Evolutionary conservation across 768 basidiomycete genomes (phyloP), one percentile per base, ranked within the genome.

Genomic region (Mycena chlorophos): DNA sequence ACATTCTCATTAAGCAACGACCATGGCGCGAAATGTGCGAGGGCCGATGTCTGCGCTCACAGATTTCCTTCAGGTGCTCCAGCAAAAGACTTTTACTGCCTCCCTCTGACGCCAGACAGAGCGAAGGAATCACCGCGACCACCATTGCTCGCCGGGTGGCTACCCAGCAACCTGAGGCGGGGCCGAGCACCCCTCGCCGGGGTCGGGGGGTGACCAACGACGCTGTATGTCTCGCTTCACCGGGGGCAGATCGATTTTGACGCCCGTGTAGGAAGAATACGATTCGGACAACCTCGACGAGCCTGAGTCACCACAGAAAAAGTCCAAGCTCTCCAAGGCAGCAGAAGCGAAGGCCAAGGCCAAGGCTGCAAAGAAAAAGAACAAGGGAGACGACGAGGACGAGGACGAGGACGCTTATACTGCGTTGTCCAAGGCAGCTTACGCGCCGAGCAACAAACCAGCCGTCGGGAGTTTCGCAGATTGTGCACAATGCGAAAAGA

Each of bases 1-100:
- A n/a, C n/a, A n/a, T n/a, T 22, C 26, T n/a, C 34, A 59, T 59
- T 54, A 55, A n/a, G 53, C 47, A 52, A 56, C 43, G 30, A 54
- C 26, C 22, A 49, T 61, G 59, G 43, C 52, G 10, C 82, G 83
- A 67, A 88, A 88, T 55, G 84, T 93, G 39, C 82, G 87, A 13
- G 91, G 92, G 0, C 91, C 92, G 2, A 84, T 88, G 0, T 92
- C 89, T 20, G 91, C 91, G 0, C 71, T 94, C 13, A 92, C 91
- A 30, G 89, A 91, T 59, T 94, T 88, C 61, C 73, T 94, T 29
- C 81, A 81, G 64, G 91, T 89, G 56, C 26, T 75, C 69, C 23
- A n/a, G 48, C 27, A 5, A 37, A 27, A 22, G 10, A 3, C 40
- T 22, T 42, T 55, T 0, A 40, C 10, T 13, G n/a, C 23, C 2